phyloP scores from a whole-genome alignment of 805 yeast genomes.

The Metschnikowia kunwiensis region DNA sequence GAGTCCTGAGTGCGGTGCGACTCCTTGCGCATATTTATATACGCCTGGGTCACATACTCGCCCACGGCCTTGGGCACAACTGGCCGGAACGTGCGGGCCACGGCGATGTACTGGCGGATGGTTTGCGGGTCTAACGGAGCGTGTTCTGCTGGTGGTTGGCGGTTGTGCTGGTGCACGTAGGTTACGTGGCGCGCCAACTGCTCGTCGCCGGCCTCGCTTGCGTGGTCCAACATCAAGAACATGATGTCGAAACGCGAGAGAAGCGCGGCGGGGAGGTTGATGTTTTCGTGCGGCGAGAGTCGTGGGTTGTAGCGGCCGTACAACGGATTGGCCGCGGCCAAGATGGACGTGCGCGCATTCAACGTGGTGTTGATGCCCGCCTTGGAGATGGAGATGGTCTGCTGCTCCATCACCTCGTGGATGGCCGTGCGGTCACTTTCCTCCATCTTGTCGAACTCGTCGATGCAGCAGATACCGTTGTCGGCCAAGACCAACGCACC shows the following conservation, averaged over 20 bases:
- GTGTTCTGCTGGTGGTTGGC: slow-evolving; percentile 74
- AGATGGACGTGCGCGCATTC: slow-evolving; percentile 90
- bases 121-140: slow-evolving; percentile 75
- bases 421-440: slow-evolving; percentile 95
- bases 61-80: slow-evolving; percentile 79
- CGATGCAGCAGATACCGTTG: slow-evolving; percentile 97
- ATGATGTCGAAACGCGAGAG: slow-evolving; percentile 91
- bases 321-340: slow-evolving; percentile 98
- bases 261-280: slow-evolving; percentile 94
- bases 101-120: slow-evolving; percentile 79
- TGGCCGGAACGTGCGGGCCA: slow-evolving; percentile 84
- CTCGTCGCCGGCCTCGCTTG: slow-evolving; percentile 75
- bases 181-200: slow-evolving; percentile 91
- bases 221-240: slow-evolving; percentile 82
- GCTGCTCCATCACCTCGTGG: slow-evolving; percentile 99
- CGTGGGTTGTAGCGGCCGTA: slow-evolving; percentile 92
- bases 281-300: slow-evolving; percentile 89
- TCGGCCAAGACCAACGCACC: slow-evolving; percentile 97
- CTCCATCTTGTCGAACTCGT: slow-evolving; percentile 99
- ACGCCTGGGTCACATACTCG: slow-evolving; percentile 79
- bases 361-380: slow-evolving; percentile 96
- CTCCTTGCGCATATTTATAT: slow-evolving; percentile 90
- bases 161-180: slow-evolving; percentile 89
- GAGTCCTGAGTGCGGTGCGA: slow-evolving; percentile 77
- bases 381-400: slow-evolving; percentile 93